Base-by-base conservation (phyloP, 2,329 filamentous ascomycete species). In the Fusarium hostae region DNA sequence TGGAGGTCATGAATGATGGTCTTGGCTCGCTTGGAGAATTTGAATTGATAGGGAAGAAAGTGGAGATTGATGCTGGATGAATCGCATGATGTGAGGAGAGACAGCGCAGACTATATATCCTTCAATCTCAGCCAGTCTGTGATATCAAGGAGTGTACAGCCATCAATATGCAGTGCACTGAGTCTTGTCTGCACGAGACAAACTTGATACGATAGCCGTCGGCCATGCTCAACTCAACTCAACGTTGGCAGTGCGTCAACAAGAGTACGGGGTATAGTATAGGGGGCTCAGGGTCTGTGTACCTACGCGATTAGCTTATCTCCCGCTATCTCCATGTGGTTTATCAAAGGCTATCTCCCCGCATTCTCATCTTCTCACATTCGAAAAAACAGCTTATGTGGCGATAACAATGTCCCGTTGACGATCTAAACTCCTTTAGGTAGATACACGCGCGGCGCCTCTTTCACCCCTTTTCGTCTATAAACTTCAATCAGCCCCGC, bases 391-490 rank as follows among this genome's bases (percentile, higher is more conserved):
- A 16, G 24, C 18, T 30, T 30, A 5, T 7, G 34, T 39, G 35
- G 61, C 22, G 48, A 57, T 48, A 66, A 68, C 32, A 13, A 45
- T 44, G 15, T 39, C 11, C 18, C 26, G 41, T 9, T 20, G 3
- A 9, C 4, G 41, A 20, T 22, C 74, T 67, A 69, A 39, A 13
- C 71, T 28, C 0, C 3, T 35, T 64, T 45, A 9, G 56, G 74
- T 7, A 54, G 34, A 35, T 73, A n/a, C 26, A 68, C 56, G 74
- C 74, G 74, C 74, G 59, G 56, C 72, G 74, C 71, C 58, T 75
- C 58, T 59, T 76, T 76, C 72, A 72, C 63, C 74, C 74, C 54
- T 59, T 74, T 76, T 69, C 58, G 66, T 60, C 62, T 76, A 76
- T 75, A 74, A 70, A 63, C 59, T 66, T 51, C 47, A 41, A 30